These are phyloP conservation scores for Staphylotrichum tortipilum DNA, from an alignment of 495 filamentous ascomycete species.

Conservation along the genomic window DNA sequence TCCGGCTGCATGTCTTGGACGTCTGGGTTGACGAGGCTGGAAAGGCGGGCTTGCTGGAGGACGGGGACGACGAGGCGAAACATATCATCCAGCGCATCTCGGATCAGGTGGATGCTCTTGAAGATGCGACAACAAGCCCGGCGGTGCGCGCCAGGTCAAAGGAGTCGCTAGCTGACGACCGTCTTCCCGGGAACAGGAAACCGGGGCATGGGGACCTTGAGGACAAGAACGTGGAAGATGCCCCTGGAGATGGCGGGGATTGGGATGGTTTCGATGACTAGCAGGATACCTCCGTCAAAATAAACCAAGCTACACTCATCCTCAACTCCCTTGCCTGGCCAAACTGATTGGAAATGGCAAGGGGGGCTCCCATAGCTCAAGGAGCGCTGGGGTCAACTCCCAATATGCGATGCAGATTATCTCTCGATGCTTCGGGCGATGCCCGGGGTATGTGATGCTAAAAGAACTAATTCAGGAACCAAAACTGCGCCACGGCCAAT, in stretches of 20 bases:
- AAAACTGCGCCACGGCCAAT: no score
- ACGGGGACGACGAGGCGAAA: slow-evolving; percentile 28
- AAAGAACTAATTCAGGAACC: no score
- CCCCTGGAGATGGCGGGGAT: slow-evolving; percentile 32
- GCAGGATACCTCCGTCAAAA: background rate
- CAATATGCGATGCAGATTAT: no score
- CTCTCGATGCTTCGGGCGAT: no score
- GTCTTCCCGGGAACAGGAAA: slow-evolving; percentile 48
- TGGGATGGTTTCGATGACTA: slow-evolving; percentile 71
- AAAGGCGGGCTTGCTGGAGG: slow-evolving; percentile 50
- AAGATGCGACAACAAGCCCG: slow-evolving; percentile 54
- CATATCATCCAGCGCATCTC: slow-evolving; percentile 30
- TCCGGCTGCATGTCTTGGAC: slow-evolving; percentile 83
- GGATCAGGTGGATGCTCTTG: slow-evolving; percentile 31
- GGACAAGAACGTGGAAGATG: slow-evolving; percentile 24
- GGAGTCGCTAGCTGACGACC: slow-evolving; percentile 66
- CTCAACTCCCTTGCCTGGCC: background rate
- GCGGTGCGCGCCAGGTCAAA: slow-evolving; percentile 60
- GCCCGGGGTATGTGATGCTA: no score
- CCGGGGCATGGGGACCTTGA: slow-evolving; percentile 25
- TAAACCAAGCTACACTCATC: no score
- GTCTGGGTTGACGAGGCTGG: slow-evolving; percentile 84
- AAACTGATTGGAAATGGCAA: background rate
- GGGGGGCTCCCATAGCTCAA: no score
- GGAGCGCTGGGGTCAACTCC: no score